phyloP scores from a whole-genome alignment of 306 rosid species.

The Cicer arietinum region DNA sequence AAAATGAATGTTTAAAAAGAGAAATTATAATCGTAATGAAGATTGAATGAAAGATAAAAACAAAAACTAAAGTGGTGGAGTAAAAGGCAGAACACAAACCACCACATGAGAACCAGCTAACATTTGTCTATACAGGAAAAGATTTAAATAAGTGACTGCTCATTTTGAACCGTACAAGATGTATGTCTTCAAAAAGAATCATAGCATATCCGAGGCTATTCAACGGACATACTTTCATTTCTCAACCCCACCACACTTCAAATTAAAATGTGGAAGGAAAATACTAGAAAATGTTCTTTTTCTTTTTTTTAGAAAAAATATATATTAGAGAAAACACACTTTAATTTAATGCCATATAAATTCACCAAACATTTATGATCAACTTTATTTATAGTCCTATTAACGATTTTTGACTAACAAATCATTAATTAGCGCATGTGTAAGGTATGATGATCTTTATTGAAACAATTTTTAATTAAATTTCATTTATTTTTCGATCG shows the following conservation, averaged over 20 bases:
- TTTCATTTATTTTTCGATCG: no score
- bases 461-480: no score
- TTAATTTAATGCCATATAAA: not conserved
- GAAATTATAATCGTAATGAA: no score
- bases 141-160: conserved; percentile 46
- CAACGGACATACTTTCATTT: conserved; percentile 21
- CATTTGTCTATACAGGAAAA: conserved; percentile 44
- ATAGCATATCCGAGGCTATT: conserved; percentile 42
- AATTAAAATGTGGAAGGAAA: not conserved
- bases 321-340: no score
- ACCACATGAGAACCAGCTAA: conserved; percentile 71
- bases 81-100: conserved; percentile 25
- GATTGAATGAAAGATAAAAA: not conserved
- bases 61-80: conserved; percentile 15
- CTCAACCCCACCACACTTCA: conserved; percentile 43
- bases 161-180: conserved; percentile 55
- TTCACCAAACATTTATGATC: not conserved
- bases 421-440: no score
- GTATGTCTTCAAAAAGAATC: conserved; percentile 51
- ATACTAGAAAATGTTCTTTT: not conserved
- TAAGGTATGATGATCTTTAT: no score
- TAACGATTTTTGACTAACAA: no score
- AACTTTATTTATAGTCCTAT: not conserved
- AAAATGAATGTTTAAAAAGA: no score
- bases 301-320: no score